Conservation (phyloP, 257 asterid species). For the Ilex asprella region DNA sequence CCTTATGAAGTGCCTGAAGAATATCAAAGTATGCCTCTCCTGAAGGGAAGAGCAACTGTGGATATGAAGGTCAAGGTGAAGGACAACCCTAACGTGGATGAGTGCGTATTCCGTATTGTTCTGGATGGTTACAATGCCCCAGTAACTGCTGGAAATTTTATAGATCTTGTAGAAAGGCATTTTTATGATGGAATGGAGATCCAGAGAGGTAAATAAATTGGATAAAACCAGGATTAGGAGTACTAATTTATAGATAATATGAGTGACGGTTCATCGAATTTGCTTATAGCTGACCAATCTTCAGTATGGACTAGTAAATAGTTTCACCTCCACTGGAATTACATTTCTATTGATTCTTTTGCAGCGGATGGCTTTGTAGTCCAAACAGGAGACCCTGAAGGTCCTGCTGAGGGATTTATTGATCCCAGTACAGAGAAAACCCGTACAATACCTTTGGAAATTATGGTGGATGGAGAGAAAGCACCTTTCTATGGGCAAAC, state of each 20-base stretch:
- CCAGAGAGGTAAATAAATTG: slow-evolving; percentile 66
- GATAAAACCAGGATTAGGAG: background rate
- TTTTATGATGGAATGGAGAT: slow-evolving; percentile 99
- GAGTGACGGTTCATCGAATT: background rate
- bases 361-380: slow-evolving; percentile 98
- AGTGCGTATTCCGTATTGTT: slow-evolving; percentile 74
- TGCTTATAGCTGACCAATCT: background rate
- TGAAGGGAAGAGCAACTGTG: slow-evolving; percentile 93
- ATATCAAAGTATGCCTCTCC: slow-evolving; percentile 75
- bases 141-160: slow-evolving; percentile 87
- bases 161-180: slow-evolving; percentile 89
- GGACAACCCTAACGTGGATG: slow-evolving; percentile 81
- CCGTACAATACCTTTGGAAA: slow-evolving; percentile 83
- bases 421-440: slow-evolving; percentile 93
- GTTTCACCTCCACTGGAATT: background rate
- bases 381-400: slow-evolving; percentile 99
- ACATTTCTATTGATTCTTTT: slow-evolving; percentile 28
- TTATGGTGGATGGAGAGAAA: slow-evolving; percentile 85
- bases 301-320: background rate
- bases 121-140: slow-evolving; percentile 98
- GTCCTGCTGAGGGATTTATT: slow-evolving; percentile 96
- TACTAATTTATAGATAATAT: background rate
- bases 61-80: slow-evolving; percentile 98
- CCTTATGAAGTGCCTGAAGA: slow-evolving; percentile 97
- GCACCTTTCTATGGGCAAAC: slow-evolving; percentile 85